phyloP scores from a whole-genome alignment of 345 rosid species.

The Murraya koenigii region DNA sequence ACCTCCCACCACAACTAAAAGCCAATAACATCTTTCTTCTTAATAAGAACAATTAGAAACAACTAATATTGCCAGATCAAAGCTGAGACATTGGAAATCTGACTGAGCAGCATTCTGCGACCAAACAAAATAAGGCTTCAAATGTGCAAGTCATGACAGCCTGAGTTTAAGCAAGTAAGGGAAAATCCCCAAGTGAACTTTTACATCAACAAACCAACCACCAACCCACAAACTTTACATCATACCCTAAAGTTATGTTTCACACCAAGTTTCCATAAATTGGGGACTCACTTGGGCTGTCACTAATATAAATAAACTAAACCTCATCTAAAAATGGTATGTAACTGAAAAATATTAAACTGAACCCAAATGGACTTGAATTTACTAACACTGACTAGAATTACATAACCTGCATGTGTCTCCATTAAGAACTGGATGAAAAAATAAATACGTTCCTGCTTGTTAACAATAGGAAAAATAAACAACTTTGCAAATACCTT shows the following conservation, averaged over 20 bases:
- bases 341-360: background rate
- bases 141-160: background rate
- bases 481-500: constrained; percentile 34
- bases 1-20: background rate
- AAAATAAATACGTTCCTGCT: background rate
- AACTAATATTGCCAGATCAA: background rate
- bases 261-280: background rate
- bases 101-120: background rate
- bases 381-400: background rate
- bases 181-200: background rate
- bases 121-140: background rate
- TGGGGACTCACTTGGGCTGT: background rate
- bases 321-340: background rate
- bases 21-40: background rate
- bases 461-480: background rate
- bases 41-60: background rate
- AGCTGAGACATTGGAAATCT: background rate
- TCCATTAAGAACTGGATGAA: background rate
- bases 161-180: background rate
- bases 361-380: background rate
- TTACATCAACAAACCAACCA: background rate
- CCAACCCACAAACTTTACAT: background rate
- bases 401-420: background rate
- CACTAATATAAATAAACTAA: background rate
- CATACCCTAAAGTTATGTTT: background rate